These are phyloP conservation scores for Trichoderma breve DNA, from an alignment of 2,329 filamentous ascomycete species.

Conservation along the genomic window DNA sequence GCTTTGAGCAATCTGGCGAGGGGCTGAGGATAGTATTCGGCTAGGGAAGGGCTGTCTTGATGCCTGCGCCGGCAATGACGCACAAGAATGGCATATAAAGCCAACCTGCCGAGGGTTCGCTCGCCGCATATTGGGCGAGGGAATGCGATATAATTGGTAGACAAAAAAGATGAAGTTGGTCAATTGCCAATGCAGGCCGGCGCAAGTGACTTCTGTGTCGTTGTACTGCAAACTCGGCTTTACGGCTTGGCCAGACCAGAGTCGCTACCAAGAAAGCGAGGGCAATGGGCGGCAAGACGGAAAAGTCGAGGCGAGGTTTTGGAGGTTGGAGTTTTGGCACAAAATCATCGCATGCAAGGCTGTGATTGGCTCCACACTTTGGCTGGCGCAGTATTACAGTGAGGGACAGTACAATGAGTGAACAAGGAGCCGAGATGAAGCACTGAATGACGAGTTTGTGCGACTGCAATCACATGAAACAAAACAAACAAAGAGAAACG, in stretches of 20 bases:
- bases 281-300: background rate
- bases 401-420: background rate
- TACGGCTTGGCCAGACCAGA: background rate
- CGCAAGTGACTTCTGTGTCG: background rate
- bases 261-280: background rate
- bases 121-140: constrained; percentile 39
- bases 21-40: constrained; percentile 26
- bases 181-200: background rate
- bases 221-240: background rate
- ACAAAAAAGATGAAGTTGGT: background rate
- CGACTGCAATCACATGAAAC: background rate
- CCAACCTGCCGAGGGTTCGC: constrained; percentile 33
- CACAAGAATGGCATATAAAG: constrained; percentile 46
- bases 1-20: constrained; percentile 18
- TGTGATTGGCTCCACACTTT: constrained; percentile 20
- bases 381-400: background rate
- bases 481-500: background rate
- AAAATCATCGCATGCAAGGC: constrained; percentile 23
- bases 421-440: background rate
- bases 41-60: constrained; percentile 27
- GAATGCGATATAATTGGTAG: background rate
- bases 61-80: constrained; percentile 33
- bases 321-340: background rate
- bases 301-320: background rate
- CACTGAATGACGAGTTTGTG: background rate